A percentile compares a stretch with the other conserved stretches of the same genome.
Conservation (phyloP, 2,329 filamentous ascomycete genomes). For the Fusarium hostae region DNA sequence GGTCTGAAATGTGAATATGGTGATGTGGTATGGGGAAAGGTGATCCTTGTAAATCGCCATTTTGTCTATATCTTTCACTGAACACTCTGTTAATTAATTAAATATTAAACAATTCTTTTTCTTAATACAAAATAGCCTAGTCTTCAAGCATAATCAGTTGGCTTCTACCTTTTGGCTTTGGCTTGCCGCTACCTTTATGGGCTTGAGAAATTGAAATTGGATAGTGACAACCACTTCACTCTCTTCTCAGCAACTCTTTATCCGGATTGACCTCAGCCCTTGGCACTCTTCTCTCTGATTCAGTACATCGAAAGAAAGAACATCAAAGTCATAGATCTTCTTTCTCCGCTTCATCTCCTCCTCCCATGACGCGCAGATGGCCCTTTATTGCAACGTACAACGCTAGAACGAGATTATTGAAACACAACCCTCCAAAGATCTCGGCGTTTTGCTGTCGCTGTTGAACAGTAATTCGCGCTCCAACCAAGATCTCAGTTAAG, state of each 20-base stretch:
- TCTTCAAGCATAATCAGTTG: conserved; percentile 1
- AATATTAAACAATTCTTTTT: not conserved
- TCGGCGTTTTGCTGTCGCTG: conserved; percentile 15
- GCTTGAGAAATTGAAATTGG: conserved; percentile 37
- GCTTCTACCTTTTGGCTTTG: conserved; percentile 11
- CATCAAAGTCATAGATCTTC: not conserved
- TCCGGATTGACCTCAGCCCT: conserved; percentile 30
- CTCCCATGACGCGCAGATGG: not conserved
- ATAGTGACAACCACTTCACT: conserved; percentile 17
- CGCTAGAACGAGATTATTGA: conserved; percentile 27
- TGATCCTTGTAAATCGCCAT: conserved; percentile 15
- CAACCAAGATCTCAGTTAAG: conserved; percentile 9
- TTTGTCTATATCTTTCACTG: not conserved
- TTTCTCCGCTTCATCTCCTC: not conserved
- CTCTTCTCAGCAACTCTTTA: conserved; percentile 27
- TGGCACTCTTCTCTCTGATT: conserved; percentile 5
- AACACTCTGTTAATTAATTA: not conserved
- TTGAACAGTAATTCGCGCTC: conserved; percentile 23
- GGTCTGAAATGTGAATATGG: conserved; percentile 17
- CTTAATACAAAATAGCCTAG: not conserved
- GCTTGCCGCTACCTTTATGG: conserved; percentile 25
- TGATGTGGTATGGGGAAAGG: conserved; percentile 19
- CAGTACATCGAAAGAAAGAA: not conserved
- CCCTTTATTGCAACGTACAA: conserved; percentile 3
- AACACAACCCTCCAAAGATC: conserved; percentile 9